These are phyloP conservation scores for Yarrowia alimentaria DNA, from an alignment of 805 yeast species.

Conservation along the genomic window DNA sequence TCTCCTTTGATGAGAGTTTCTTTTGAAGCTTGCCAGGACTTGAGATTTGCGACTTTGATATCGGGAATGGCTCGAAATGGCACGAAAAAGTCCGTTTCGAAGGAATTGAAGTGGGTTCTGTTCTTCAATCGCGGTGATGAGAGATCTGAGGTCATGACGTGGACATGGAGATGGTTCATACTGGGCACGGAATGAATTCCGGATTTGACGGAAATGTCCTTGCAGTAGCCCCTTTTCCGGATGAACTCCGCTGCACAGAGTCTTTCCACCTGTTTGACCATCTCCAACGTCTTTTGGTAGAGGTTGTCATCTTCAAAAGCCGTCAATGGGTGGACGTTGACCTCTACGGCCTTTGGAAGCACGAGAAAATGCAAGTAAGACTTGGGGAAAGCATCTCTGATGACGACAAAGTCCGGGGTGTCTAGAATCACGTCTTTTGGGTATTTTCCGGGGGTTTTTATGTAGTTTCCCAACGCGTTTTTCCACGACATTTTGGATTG, in stretches of 20 bases:
- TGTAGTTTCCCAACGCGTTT: constrained; percentile 45
- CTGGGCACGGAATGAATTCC: constrained; percentile 63
- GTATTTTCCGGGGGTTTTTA: constrained; percentile 47
- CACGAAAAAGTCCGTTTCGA: constrained; percentile 64
- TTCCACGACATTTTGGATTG: constrained; percentile 40
- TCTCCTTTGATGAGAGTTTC: constrained; percentile 45
- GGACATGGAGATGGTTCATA: constrained; percentile 66
- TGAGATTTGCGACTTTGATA: constrained; percentile 39
- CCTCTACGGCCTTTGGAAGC: constrained; percentile 49
- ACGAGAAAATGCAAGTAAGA: constrained; percentile 58
- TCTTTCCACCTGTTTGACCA: constrained; percentile 43
- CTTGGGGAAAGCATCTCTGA: constrained; percentile 64
- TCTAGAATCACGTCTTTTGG: constrained; percentile 45
- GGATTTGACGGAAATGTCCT: constrained; percentile 1
- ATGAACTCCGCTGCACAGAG: constrained; percentile 39
- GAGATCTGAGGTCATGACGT: constrained; percentile 67
- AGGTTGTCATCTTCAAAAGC: constrained; percentile 46
- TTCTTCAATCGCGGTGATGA: constrained; percentile 54
- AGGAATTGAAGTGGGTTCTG: constrained; percentile 67
- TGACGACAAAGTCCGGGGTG: constrained; percentile 55
- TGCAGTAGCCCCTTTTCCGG: constrained; percentile 30
- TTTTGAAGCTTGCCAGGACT: constrained; percentile 43
- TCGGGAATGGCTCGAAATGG: constrained; percentile 51
- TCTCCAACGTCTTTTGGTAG: constrained; percentile 38
- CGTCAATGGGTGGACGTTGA: constrained; percentile 48